Base-by-base conservation (phyloP, 495 filamentous ascomycete genomes). In the Penicillium canescens region DNA sequence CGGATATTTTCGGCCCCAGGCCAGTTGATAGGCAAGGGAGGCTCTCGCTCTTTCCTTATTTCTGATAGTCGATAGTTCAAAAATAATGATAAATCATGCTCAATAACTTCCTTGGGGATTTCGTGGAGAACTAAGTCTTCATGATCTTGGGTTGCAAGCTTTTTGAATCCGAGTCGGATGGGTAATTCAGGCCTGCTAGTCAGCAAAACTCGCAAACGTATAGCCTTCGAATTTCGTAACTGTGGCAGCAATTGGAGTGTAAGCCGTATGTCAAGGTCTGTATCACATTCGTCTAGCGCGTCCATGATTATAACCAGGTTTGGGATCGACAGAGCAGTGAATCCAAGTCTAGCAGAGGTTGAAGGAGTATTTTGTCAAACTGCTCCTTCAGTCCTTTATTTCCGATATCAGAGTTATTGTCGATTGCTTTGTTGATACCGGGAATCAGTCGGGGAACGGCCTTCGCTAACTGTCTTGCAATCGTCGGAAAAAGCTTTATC, bases 111-210 rank as follows among this genome's bases (percentile, higher is more conserved):
- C 10, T 50, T 20, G 3, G 39, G 13, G 18, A 59, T 52, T 4
- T 63, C 39, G 44, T 60, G 57, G 3, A 73, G 23, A 10, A 18
- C n/a, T 2, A 48, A 18, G 34, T 48, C 13, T 9, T 39, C 2
- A 36, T 14, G 59, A 37, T n/a, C 60, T 5, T 59, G 14, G 1
- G 43, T 8, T 0, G 16, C 1, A 23, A 51, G 16, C 8, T 40
- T 16, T 9, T 33, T 3, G n/a, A 68, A 74, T 13, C 58, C 67
- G 12, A 50, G 62, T 0, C 67, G 66, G 50, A 80, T 74, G 1
- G 66, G 67, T 8, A 73, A 43, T 50, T 82, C 77, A 5, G 77
- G 78, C 49, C 79, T 61, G 42, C 78, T 74, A 0, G 71, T 74
- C 6, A 74, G 1, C 2, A 74, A 69, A 12, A 72, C 3, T 2